Evolutionary conservation across 1,284 basidiomycete species (phyloP).

Genomic region (Phellinidium pouzarii): DNA sequence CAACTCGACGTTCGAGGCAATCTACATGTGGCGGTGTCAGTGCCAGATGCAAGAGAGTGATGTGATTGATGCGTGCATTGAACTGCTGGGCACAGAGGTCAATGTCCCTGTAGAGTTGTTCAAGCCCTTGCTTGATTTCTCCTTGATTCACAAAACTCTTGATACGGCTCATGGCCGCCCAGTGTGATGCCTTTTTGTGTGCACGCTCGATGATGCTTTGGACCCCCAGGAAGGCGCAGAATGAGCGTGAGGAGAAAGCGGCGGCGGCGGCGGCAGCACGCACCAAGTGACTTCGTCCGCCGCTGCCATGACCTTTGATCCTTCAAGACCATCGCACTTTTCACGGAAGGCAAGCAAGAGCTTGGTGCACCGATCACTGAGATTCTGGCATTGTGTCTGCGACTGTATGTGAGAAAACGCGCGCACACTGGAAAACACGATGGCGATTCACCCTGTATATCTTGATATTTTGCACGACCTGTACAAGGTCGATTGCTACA

Average conservation of each 20-base stretch:
- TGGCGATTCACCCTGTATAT: slow-evolving; percentile 29
- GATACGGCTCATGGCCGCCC: slow-evolving; percentile 32
- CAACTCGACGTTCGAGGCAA: slow-evolving; percentile 27
- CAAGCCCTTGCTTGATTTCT: slow-evolving; percentile 36
- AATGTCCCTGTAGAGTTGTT: slow-evolving; percentile 33
- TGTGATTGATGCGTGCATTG: slow-evolving; percentile 6
- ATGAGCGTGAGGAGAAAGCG: not conserved
- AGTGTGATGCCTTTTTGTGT: slow-evolving; percentile 30
- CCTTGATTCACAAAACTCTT: slow-evolving; percentile 33
- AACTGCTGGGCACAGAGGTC: slow-evolving; percentile 26
- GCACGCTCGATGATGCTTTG: slow-evolving; percentile 31
- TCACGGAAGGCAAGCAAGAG: slow-evolving; percentile 32
- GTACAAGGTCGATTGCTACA: slow-evolving; percentile 11
- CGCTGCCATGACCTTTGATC: slow-evolving; percentile 26
- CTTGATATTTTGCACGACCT: slow-evolving; percentile 29
- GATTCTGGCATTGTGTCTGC: slow-evolving; percentile 35
- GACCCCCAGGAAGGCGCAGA: too few relatives aligned
- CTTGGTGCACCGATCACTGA: slow-evolving; percentile 29
- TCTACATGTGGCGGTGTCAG: slow-evolving; percentile 24
- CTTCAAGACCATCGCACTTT: slow-evolving; percentile 30
- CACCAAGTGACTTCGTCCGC: slow-evolving; percentile 34
- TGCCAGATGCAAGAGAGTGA: not conserved
- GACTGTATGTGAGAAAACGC: not conserved
- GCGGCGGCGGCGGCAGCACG: slow-evolving; percentile 13
- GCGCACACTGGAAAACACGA: not conserved